Percentiles rank a stretch among this genome's conserved stretches.
These are phyloP conservation scores for Colletotrichum viniferum DNA, from an alignment of 2,329 filamentous ascomycete genomes.

Conservation along the genomic window DNA sequence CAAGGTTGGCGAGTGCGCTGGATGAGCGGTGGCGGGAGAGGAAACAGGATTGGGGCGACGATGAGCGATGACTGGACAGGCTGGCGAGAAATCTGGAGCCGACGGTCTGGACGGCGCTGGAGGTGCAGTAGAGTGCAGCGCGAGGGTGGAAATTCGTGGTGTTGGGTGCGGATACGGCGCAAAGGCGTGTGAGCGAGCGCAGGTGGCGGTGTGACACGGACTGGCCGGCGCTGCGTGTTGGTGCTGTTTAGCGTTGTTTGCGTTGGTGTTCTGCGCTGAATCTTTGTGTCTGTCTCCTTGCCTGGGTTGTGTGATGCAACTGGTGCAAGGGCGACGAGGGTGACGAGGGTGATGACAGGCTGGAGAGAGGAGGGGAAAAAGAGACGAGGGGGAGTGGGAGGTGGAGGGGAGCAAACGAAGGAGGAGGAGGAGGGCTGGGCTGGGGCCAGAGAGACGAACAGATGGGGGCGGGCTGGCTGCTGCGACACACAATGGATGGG, in stretches of 20 bases:
- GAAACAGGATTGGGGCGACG: neutral
- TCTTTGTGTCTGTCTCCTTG: neutral
- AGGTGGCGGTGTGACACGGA: constrained; percentile 4
- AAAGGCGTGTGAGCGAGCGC: neutral
- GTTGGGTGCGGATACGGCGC: neutral
- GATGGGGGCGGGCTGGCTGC: neutral
- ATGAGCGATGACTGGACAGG: neutral
- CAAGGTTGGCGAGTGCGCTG: neutral
- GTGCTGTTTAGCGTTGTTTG: neutral
- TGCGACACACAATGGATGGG: neutral
- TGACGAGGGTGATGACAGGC: neutral
- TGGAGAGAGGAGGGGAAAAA: neutral
- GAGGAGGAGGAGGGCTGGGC: neutral
- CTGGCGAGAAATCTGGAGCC: neutral
- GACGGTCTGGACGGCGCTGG: neutral
- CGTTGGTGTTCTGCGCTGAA: neutral
- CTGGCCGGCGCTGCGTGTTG: neutral
- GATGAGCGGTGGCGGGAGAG: neutral
- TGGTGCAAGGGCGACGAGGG: neutral
- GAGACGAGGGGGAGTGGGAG: neutral
- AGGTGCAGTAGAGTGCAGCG: constrained; percentile 1
- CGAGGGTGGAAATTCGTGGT: neutral
- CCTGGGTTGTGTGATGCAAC: neutral
- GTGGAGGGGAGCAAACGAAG: neutral
- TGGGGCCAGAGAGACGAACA: neutral